Base-by-base conservation (phyloP, 768 basidiomycete species). In the Rhodotorula kratochvilovae region DNA sequence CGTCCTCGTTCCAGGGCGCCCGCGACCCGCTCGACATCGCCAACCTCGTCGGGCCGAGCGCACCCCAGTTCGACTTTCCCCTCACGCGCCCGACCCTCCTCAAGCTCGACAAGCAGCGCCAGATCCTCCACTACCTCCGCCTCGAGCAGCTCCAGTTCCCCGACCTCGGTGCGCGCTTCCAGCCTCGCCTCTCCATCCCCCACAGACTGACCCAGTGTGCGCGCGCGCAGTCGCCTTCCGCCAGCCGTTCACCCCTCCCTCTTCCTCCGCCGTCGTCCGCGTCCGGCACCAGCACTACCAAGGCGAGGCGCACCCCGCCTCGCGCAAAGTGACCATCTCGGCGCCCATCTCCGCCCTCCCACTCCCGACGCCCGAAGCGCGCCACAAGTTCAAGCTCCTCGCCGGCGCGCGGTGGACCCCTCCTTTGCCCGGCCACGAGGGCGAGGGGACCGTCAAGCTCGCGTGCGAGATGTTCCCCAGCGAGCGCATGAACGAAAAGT, bases 401-500 rank as follows among this genome's bases (percentile, higher is more conserved):
- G 91, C 95, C 27, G 95, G 94, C 21, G 83, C 89, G 35, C 84
- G 95, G 67, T 98, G 92, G 92, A 86, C 88, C 13, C 57, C 65
- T 50, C 55, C 62, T 15, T 59, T 17, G 27, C 42, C 73, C 60
- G 35, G 51, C 60, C 68, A 72, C 45, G 73, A 73, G 59, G 78
- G 78, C 15, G 77, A 84, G 62, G n/a, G n/a, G n/a, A n/a, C n/a
- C n/a, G 83, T 99, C 81, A 93, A 93, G 82, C 90, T 98, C 71
- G 85, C 89, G 1, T 92, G 90, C 78, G 94, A 97, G 77, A 86
- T 89, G 80, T 95, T 92, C 80, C 87, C 88, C 13, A 84, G 86
- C 74, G 86, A 88, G 3, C 84, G 86, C 36, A 89, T 90, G 90
- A 99, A 99, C 81, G 83, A 95, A 77, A 95, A 94, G 80, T 95